These are phyloP conservation scores for Sherardia arvensis DNA, from an alignment of 257 asterid genomes.

Conservation along the genomic window DNA sequence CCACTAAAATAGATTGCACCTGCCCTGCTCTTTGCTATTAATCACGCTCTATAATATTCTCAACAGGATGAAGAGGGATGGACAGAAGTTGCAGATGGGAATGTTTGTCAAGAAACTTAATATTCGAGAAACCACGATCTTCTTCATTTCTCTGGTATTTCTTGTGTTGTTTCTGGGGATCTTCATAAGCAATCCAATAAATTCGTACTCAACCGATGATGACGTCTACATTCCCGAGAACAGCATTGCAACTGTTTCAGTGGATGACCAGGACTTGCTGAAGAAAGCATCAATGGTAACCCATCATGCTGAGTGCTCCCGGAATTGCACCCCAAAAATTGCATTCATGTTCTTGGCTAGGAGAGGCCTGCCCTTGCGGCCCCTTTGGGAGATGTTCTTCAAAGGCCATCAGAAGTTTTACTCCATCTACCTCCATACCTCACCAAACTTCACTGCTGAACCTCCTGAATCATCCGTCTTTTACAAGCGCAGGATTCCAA, in stretches of 20 bases:
- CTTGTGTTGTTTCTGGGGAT: slow-evolving; percentile 34
- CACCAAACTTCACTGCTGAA: slow-evolving; percentile 34
- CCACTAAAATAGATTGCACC: too few species aligned
- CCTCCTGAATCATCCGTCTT: slow-evolving; percentile 52
- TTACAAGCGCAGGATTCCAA: slow-evolving; percentile 58
- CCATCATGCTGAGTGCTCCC: slow-evolving; percentile 28
- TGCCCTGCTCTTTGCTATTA: too few species aligned
- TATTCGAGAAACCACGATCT: slow-evolving; percentile 28
- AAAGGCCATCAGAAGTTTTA: slow-evolving; percentile 50
- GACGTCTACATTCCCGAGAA: slow-evolving; percentile 26
- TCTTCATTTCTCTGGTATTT: slow-evolving; percentile 35
- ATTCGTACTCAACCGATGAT: slow-evolving; percentile 36
- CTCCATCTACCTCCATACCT: slow-evolving; percentile 62
- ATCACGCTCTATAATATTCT: too few species aligned
- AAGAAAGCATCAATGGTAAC: slow-evolving; percentile 74
- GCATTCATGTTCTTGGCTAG: slow-evolving; percentile 71
- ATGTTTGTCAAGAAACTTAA: slow-evolving; percentile 33
- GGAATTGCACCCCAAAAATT: slow-evolving; percentile 37
- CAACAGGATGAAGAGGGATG: not conserved
- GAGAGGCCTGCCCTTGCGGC: slow-evolving; percentile 45
- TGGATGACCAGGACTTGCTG: slow-evolving; percentile 51
- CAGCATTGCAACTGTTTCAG: slow-evolving; percentile 3
- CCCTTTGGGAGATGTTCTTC: slow-evolving; percentile 78
- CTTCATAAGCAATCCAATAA: slow-evolving; percentile 47
- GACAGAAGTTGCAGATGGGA: not conserved